Evolutionary conservation across 2,329 filamentous ascomycete species (phyloP).

Genomic region (Xylariaceae sp.): DNA sequence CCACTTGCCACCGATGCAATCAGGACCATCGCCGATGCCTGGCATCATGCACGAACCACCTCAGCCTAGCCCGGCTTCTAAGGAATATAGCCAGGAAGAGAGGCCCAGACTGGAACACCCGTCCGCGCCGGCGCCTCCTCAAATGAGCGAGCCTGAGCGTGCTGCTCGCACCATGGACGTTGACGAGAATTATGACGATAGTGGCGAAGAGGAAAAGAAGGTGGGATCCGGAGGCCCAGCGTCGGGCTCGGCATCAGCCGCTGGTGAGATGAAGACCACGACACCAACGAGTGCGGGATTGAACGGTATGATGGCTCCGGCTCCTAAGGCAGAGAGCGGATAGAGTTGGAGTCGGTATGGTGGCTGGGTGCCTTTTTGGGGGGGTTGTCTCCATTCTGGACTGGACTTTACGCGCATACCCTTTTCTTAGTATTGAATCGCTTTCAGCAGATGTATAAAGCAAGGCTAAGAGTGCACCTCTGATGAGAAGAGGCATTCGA

Average conservation of each 20-base stretch:
- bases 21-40: constrained; percentile 51
- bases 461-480: constrained; percentile 17
- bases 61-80: constrained; percentile 41
- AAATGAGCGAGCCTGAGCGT: constrained; percentile 67
- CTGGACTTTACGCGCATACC: constrained; percentile 25
- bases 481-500: constrained; percentile 16
- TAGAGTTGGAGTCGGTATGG: constrained; percentile 2
- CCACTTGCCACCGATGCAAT: constrained; percentile 60
- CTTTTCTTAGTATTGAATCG: constrained; percentile 20
- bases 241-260: constrained; percentile 39
- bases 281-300: constrained; percentile 45
- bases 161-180: constrained; percentile 94
- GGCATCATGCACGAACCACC: constrained; percentile 48
- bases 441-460: constrained; percentile 20
- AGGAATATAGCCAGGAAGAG: constrained; percentile 56
- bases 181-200: constrained; percentile 96
- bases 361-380: constrained; percentile 8
- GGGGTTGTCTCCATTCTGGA: neutral
- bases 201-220: constrained; percentile 79
- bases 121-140: constrained; percentile 40
- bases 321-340: constrained; percentile 43
- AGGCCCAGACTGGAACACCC: constrained; percentile 44
- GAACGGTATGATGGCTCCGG: constrained; percentile 44
- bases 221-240: constrained; percentile 38
- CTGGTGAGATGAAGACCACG: constrained; percentile 49